Base-by-base conservation (phyloP, 352 stramenopile genomes). In the Phytophthora sojae region DNA sequence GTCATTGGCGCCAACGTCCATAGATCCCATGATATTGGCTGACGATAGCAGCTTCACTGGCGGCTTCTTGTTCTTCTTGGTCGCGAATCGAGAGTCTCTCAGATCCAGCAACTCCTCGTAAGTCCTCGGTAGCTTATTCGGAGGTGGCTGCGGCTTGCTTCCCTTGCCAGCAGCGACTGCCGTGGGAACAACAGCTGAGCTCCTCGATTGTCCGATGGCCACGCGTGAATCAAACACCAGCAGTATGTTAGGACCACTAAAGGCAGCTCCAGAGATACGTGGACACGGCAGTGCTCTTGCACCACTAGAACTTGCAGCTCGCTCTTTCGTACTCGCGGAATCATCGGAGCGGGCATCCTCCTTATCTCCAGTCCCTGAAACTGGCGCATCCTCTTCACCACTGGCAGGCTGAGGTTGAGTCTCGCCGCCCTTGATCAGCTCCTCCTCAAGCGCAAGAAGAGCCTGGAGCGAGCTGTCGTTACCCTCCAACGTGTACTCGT, bases 211-310 rank as follows among this genome's bases (percentile, higher is more conserved):
- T 19, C 86, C 87, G 26, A 96, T 94, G 29, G 87, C 89, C 1
- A 92, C 79, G 0, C 88, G 88, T 21, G 89, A 95, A 58, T 96
- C 89, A 55, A 96, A 96, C 32, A 95, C 78, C 9, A 96, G 61
- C 32, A 96, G 74, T 76, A 93, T 88, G 51, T 96, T 96, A 26
- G 89, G 89, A 0, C 89, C 89, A 57, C 89, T 95, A 54, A 96
- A 96, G 61, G 76, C 88, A 21, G 83, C 89, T 15, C 89, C 88
- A 3, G 84, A 95, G 51, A 96, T 88, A 0, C 89, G 85, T 32
- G 88, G 89, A 59, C 88, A 95, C 6, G 89, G 89, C 29, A 94
- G 69, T 42, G 69, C 77, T 47, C 69, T 78, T 17, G 77, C 78
- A 11, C 52, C 30, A 21, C 55, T 74, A 23, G 69, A 54, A 49